Conservation (phyloP, 768 basidiomycete species). For the Amanita thiersii region DNA sequence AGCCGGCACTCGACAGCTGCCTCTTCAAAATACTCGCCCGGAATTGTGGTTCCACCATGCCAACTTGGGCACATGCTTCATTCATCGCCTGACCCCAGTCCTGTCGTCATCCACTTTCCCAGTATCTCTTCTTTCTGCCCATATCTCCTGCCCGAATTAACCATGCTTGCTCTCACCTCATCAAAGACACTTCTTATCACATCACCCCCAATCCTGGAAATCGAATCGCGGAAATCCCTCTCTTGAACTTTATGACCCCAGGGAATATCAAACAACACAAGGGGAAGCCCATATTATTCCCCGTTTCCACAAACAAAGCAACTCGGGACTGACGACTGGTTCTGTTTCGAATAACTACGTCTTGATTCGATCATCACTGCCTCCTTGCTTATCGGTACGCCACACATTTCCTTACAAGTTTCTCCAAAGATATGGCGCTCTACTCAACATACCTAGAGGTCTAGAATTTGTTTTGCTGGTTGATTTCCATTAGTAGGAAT, state of each 20-base stretch:
- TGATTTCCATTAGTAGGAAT: no score
- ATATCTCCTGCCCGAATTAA: neutral
- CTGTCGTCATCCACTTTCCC: neutral
- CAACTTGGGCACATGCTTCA: neutral
- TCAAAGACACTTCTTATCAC: neutral
- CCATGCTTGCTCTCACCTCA: neutral
- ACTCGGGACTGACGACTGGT: no score
- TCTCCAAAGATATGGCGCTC: no score
- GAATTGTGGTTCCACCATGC: neutral
- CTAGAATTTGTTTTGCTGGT: no score
- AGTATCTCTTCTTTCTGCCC: no score
- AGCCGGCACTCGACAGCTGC: neutral
- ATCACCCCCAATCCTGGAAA: neutral
- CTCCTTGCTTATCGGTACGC: neutral
- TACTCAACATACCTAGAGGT: no score
- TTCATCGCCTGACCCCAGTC: neutral
- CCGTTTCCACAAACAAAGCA: neutral
- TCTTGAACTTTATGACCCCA: neutral
- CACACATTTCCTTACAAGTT: no score
- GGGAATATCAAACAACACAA: neutral
- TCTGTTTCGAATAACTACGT: no score
- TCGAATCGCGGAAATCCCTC: constrained; percentile 3
- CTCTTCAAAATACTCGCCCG: neutral
- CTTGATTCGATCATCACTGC: neutral
- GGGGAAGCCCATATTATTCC: neutral